Base-by-base conservation (phyloP, 768 basidiomycete species). In the Termitomyces sp. region DNA sequence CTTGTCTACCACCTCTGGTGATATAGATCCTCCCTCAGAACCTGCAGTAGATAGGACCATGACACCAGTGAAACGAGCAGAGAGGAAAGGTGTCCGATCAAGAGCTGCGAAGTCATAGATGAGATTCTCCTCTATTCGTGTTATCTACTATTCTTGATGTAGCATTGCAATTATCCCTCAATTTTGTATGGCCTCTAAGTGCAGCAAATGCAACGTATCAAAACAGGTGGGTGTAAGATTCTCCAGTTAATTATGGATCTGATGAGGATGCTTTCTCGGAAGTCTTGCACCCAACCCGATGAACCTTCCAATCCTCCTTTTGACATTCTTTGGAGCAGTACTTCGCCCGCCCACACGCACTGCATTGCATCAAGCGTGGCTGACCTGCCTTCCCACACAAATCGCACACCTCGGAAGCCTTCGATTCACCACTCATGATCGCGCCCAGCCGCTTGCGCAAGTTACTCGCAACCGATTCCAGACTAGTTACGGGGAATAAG, bases 401-500 rank as follows among this genome's bases (percentile, higher is more conserved):
- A 11, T 64, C 61, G 55, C 78, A 79, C 1, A 18, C 22, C 1
- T 48, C 51, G 11, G 18, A 13, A 32, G 5, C 7, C 9, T 16
- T 11, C 8, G 12, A 18, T 16, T 58, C 39, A 15, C 13, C 18
- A 20, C 33, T 15, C 24, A 55, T 53, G 36, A 38, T 38, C 8
- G n/a, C 49, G 33, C 39, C 55, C 28, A 61, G 39, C 46, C 28
- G 22, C 16, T 39, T 35, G 36, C 11, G 44, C 53, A 59, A 36
- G 11, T 36, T 28, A 7, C 22, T 24, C 16, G 51, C 57, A 49
- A 81, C 66, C 15, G 67, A 67, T 62, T 85, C 81, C 63, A 84
- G 57, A 66, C 80, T 84, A 7, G 83, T 74, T 16, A 81, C 77
- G 0, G 81, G 75, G 55, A 86, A 87, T 12, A 88, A 69, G 0